A percentile compares a stretch with the other conserved stretches of the same genome.
Evolutionary conservation across 495 filamentous ascomycete species (phyloP).

Genomic region (Talaromyces proteolyticus): DNA sequence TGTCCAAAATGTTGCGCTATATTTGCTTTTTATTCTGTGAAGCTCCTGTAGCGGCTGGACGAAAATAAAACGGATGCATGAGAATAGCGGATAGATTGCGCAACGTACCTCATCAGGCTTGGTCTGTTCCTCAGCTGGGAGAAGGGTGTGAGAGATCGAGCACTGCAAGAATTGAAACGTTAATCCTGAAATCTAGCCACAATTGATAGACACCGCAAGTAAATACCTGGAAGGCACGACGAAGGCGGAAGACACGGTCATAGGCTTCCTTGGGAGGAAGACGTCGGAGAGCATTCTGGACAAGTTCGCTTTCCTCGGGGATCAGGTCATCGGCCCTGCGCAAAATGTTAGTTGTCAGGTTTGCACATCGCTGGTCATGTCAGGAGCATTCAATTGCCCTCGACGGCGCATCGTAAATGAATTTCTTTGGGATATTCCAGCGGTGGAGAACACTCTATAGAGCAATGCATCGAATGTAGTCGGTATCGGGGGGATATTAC

Average conservation of each 20-base stretch:
- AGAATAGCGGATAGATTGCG: background rate
- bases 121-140: constrained; percentile 77
- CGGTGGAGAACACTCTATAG: no score
- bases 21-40: no score
- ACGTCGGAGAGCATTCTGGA: constrained; percentile 83
- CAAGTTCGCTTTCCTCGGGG: constrained; percentile 78
- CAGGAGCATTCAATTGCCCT: no score
- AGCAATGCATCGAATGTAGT: background rate
- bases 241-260: constrained; percentile 94
- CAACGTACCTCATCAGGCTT: constrained; percentile 62
- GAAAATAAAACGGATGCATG: background rate
- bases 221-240: constrained; percentile 83
- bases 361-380: no score
- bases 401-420: no score
- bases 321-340: constrained; percentile 87
- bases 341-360: background rate
- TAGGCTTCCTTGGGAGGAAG: constrained; percentile 85
- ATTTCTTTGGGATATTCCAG: no score
- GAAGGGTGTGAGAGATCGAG: constrained; percentile 78
- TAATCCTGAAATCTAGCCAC: background rate
- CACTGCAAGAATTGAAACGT: constrained; percentile 40
- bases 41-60: background rate
- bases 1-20: background rate
- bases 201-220: constrained; percentile 3
- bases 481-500: constrained; percentile 41